Evolutionary conservation across 2,329 filamentous ascomycete genomes (phyloP).

Genomic region (Fusarium odoratissimum): DNA sequence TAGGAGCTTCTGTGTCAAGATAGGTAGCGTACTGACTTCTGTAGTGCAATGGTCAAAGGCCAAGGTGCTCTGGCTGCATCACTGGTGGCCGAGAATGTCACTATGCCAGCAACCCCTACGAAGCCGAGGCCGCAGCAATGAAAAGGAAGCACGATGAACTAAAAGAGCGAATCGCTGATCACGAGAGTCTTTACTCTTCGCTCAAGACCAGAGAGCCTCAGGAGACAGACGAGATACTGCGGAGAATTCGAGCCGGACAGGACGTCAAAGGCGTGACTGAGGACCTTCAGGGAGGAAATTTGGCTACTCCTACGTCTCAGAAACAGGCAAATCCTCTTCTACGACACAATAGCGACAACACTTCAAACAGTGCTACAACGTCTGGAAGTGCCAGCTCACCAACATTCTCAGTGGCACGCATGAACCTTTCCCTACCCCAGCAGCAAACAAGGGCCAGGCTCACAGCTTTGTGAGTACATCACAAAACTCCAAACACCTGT

Average conservation of each 20-base stretch:
- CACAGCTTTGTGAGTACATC: constrained; percentile 16
- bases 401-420: background rate
- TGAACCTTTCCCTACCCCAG: background rate
- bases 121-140: constrained; percentile 11
- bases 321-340: background rate
- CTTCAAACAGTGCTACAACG: background rate
- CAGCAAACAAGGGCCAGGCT: constrained; percentile 5
- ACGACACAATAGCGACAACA: constrained; percentile 1
- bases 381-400: constrained; percentile 6
- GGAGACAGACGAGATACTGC: constrained; percentile 26
- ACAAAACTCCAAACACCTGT: background rate
- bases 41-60: constrained; percentile 28
- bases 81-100: constrained; percentile 15
- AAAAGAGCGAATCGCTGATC: background rate
- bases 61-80: constrained; percentile 21
- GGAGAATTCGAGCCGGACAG: constrained; percentile 22
- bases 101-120: constrained; percentile 13
- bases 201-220: constrained; percentile 9
- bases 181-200: constrained; percentile 21
- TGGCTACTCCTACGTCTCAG: background rate
- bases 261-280: constrained; percentile 13
- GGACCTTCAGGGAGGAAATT: background rate
- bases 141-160: constrained; percentile 28
- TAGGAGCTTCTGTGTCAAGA: background rate
- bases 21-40: background rate